A percentile compares a stretch with the other conserved stretches of the same genome.
Conservation (phyloP, 140 eudicot species). For the Anethum foeniculum region DNA sequence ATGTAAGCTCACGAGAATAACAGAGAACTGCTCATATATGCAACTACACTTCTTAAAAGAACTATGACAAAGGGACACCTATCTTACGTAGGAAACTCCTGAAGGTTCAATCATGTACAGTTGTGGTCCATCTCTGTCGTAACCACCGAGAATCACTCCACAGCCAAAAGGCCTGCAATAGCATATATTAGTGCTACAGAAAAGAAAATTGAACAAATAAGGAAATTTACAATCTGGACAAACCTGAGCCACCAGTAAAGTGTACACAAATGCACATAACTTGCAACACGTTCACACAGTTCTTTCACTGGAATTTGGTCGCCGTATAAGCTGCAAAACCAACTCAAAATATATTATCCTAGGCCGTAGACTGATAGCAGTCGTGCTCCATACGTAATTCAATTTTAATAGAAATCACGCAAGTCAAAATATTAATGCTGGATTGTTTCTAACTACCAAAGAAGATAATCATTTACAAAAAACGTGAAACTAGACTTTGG, state of each 20-base stretch:
- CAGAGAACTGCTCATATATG: not conserved
- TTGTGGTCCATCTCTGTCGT: constrained; percentile 96
- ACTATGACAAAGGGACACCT: not conserved
- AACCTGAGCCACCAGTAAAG: constrained; percentile 99
- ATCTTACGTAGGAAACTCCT: constrained; percentile 90
- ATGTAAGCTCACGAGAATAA: not conserved
- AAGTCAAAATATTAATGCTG: not conserved
- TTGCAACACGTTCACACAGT: constrained; percentile 90
- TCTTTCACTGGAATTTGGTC: constrained; percentile 93
- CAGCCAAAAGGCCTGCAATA: constrained; percentile 87
- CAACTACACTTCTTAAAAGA: not conserved
- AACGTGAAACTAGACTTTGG: not conserved
- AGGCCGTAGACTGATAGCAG: not conserved
- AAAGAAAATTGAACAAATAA: too few relatives aligned
- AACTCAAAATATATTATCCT: constrained; percentile 9
- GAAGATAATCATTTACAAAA: not conserved
- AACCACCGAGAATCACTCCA: constrained; percentile 94
- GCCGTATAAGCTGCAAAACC: constrained; percentile 64
- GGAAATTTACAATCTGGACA: not conserved
- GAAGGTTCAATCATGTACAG: constrained; percentile 97
- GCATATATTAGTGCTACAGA: not conserved
- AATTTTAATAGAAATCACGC: not conserved
- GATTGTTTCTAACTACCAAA: not conserved
- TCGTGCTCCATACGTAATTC: not conserved
- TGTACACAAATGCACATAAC: constrained; percentile 91